A percentile compares a stretch with the other conserved stretches of the same genome.
phyloP scores from a whole-genome alignment of 352 stramenopile species.

The Blastocystis sp. region DNA sequence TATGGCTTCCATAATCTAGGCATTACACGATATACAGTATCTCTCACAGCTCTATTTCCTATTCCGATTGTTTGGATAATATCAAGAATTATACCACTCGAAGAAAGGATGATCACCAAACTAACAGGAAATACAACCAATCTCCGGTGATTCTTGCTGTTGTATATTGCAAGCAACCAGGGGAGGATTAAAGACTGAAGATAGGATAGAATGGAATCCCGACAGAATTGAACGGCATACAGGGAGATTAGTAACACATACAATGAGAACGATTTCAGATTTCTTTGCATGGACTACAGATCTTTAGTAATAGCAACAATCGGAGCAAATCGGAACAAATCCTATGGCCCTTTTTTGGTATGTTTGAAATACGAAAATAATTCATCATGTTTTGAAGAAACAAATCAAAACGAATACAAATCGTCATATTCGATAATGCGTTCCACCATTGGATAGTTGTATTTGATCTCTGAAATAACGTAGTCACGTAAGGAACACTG shows the following conservation, averaged over 20 bases:
- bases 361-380: not conserved
- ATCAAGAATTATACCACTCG: not conserved
- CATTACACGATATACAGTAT: not conserved
- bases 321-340: not conserved
- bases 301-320: not conserved
- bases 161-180: not conserved
- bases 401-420: not conserved
- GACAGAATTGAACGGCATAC: not conserved
- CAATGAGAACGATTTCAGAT: not conserved
- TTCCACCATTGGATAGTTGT: conserved; percentile 6
- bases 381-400: not conserved
- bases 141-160: not conserved
- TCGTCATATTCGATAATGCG: conserved; percentile 1
- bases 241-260: not conserved
- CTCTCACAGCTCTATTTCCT: not conserved
- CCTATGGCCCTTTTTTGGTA: not conserved
- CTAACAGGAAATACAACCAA: not conserved
- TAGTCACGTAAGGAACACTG: not conserved
- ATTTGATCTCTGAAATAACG: conserved; percentile 27
- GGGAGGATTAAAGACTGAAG: not conserved
- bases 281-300: not conserved
- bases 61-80: not conserved
- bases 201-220: not conserved
- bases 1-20: not conserved
- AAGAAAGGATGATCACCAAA: not conserved